phyloP scores from a whole-genome alignment of 352 stramenopile species.

The Aphanomyces euteiches region DNA sequence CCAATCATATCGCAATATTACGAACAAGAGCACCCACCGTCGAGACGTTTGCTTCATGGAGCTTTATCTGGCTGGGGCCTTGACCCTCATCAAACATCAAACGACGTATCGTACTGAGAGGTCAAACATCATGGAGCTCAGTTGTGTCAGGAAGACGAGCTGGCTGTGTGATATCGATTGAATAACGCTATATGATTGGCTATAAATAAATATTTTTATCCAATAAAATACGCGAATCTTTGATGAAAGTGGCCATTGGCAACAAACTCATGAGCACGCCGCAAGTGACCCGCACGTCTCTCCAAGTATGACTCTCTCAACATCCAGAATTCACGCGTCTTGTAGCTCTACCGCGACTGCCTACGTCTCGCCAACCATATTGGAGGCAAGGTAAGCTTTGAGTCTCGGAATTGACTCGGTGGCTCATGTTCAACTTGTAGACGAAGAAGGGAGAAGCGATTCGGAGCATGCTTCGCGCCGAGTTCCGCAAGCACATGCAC shows the following conservation, averaged over 20 bases:
- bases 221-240: background rate
- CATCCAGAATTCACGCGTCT: background rate
- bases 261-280: background rate
- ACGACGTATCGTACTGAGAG: too few relatives aligned
- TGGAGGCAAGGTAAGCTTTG: slow-evolving; percentile 56
- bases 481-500: slow-evolving; percentile 73
- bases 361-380: slow-evolving; percentile 85
- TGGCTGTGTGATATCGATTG: background rate
- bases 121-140: too few relatives aligned
- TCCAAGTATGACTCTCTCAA: slow-evolving; percentile 6
- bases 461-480: slow-evolving; percentile 57
- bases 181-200: background rate
- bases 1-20: background rate
- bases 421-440: slow-evolving; percentile 32
- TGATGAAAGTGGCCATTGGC: background rate
- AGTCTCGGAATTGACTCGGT: slow-evolving; percentile 6
- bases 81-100: too few relatives aligned
- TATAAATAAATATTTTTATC: slow-evolving; percentile 5
- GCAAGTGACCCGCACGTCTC: slow-evolving; percentile 19
- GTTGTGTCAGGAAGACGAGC: too few relatives aligned
- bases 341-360: slow-evolving; percentile 79
- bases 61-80: too few relatives aligned
- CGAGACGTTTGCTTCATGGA: too few relatives aligned
- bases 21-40: too few relatives aligned
- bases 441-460: slow-evolving; percentile 83